These are phyloP conservation scores for Hemisphaericaspora lyxosophila DNA, from an alignment of 1,139 yeast species.

Conservation along the genomic window DNA sequence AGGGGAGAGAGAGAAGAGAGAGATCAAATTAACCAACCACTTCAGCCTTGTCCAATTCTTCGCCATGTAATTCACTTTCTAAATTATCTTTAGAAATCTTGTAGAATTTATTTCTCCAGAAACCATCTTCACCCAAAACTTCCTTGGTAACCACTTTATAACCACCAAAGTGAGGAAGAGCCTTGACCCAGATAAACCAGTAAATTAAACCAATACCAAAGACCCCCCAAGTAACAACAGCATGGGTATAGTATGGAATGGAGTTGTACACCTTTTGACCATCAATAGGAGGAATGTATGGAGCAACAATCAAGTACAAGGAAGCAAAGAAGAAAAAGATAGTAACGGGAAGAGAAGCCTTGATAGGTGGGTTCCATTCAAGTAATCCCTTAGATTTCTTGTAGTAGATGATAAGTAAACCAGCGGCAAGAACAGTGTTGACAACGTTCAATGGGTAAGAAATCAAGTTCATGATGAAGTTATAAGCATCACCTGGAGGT, in stretches of 20 bases:
- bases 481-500: constrained; percentile 52
- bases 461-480: constrained; percentile 48
- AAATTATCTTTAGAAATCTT: constrained; percentile 32
- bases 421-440: constrained; percentile 46
- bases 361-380: constrained; percentile 76
- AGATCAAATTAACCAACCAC: constrained; percentile 1
- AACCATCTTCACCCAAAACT: constrained; percentile 68
- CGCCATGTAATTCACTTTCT: constrained; percentile 17
- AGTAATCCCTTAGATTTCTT: constrained; percentile 50
- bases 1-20: background rate
- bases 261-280: constrained; percentile 66
- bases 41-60: constrained; percentile 7
- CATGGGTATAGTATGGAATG: constrained; percentile 78
- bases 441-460: constrained; percentile 53
- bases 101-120: constrained; percentile 67
- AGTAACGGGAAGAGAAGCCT: constrained; percentile 63
- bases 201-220: constrained; percentile 69
- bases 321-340: constrained; percentile 68
- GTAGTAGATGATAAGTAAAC: constrained; percentile 43
- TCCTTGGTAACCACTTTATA: constrained; percentile 60
- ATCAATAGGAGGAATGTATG: constrained; percentile 71
- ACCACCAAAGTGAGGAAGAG: constrained; percentile 59
- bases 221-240: constrained; percentile 81
- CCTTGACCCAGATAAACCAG: constrained; percentile 66
- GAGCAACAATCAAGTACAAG: constrained; percentile 71